Percentiles rank a stretch among this genome's conserved stretches.
phyloP scores from a whole-genome alignment of 2,329 filamentous ascomycete genomes.

The Metarhizium sp. region DNA sequence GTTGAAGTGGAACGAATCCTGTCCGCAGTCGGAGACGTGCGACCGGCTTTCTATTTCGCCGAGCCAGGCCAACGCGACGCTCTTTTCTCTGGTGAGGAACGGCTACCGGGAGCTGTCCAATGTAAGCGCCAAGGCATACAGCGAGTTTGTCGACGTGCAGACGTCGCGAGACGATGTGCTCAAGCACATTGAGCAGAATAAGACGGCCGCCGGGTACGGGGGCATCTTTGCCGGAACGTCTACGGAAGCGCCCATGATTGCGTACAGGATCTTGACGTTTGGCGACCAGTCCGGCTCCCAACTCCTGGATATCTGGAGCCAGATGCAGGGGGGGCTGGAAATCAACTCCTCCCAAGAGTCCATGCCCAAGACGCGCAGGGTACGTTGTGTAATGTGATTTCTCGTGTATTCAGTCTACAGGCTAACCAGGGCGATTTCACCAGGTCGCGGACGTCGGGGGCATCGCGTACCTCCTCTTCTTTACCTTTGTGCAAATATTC shows the following conservation, averaged over 20 bases:
- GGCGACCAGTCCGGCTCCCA: constrained; percentile 2
- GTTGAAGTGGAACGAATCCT: constrained; percentile 26
- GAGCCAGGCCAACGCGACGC: constrained; percentile 22
- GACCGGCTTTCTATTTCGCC: constrained; percentile 9
- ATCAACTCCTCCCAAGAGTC: constrained; percentile 49
- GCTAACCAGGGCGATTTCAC: constrained; percentile 17
- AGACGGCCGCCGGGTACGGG: constrained; percentile 1
- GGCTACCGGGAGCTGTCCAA: constrained; percentile 6
- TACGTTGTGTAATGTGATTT: background rate
- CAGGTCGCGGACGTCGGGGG: no score
- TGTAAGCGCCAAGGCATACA: constrained; percentile 2
- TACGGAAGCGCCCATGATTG: constrained; percentile 8
- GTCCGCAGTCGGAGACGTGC: constrained; percentile 20
- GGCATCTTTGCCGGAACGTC: constrained; percentile 9
- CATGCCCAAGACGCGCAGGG: constrained; percentile 44
- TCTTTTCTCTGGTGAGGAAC: constrained; percentile 6
- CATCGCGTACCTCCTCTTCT: constrained; percentile 58
- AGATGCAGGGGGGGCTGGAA: constrained; percentile 16
- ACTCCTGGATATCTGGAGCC: constrained; percentile 12
- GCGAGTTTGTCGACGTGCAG: constrained; percentile 6
- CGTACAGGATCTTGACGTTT: constrained; percentile 4
- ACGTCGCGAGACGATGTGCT: constrained; percentile 4
- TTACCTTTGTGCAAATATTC: constrained; percentile 61
- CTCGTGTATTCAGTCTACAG: background rate
- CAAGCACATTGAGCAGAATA: constrained; percentile 4